Conservation (phyloP, 176 grass and related monocot genomes). For the Calamus simplicifolius region DNA sequence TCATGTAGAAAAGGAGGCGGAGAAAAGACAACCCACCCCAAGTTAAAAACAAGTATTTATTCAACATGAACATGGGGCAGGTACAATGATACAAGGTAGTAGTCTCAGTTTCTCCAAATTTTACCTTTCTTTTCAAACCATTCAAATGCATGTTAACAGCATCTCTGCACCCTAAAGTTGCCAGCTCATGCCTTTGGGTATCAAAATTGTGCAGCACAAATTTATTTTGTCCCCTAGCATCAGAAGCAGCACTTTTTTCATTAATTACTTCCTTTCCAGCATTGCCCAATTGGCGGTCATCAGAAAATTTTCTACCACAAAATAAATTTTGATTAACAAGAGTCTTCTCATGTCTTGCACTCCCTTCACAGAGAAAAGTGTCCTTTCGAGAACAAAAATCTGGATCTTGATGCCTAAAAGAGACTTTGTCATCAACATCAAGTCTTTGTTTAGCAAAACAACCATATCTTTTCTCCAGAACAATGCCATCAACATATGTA, state of each 20-base stretch:
- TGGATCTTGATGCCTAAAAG: slow-evolving; percentile 20
- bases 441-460: slow-evolving; percentile 30
- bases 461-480: slow-evolving; percentile 20
- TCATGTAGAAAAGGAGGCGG: too few species aligned
- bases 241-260: slow-evolving; percentile 21
- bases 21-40: slow-evolving; percentile 15
- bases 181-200: slow-evolving; percentile 30
- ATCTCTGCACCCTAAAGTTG: slow-evolving; percentile 26
- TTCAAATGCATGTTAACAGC: slow-evolving; percentile 43
- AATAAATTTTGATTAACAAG: slow-evolving; percentile 14
- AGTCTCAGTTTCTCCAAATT: slow-evolving; percentile 45
- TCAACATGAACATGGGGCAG: slow-evolving; percentile 13
- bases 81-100: slow-evolving; percentile 31
- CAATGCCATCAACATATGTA: slow-evolving; percentile 10
- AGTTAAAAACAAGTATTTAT: slow-evolving; percentile 22
- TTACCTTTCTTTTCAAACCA: slow-evolving; percentile 79
- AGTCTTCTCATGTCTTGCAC: slow-evolving; percentile 15
- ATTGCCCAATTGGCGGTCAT: slow-evolving; percentile 9
- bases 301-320: slow-evolving; percentile 30
- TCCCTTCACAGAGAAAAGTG: slow-evolving; percentile 16
- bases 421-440: slow-evolving; percentile 24
- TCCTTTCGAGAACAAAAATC: slow-evolving; percentile 20
- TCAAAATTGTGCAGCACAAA: slow-evolving; percentile 32
- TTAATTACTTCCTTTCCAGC: slow-evolving; percentile 23
- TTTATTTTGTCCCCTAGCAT: slow-evolving; percentile 34